These are phyloP conservation scores for Colletotrichum sublineola DNA, from an alignment of 2,329 filamentous ascomycete species.

Conservation along the genomic window DNA sequence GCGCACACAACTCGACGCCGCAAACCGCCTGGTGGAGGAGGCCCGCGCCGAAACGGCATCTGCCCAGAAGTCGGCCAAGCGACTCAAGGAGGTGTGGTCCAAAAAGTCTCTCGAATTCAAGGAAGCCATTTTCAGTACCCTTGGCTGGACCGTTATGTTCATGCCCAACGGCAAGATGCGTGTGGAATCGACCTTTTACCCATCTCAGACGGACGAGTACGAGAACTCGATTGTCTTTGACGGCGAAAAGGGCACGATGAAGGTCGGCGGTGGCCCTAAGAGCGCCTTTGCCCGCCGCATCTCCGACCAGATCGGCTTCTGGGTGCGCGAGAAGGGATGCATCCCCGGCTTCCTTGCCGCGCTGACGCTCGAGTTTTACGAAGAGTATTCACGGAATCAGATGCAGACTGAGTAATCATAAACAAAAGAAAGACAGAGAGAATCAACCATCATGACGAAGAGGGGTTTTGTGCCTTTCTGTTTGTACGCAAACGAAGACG, in stretches of 20 bases:
- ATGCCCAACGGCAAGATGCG: constrained; percentile 97
- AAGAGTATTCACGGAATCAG: constrained; percentile 66
- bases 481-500: neutral
- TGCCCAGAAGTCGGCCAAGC: constrained; percentile 84
- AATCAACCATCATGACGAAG: neutral
- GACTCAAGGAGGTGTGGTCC: constrained; percentile 93
- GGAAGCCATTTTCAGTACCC: constrained; percentile 89
- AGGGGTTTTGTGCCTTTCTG: neutral
- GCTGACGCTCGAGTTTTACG: constrained; percentile 92
- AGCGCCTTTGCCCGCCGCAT: constrained; percentile 90
- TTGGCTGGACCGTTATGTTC: constrained; percentile 96
- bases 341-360: constrained; percentile 95
- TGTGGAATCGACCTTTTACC: constrained; percentile 87
- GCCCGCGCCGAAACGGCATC: constrained; percentile 77
- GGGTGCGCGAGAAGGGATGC: constrained; percentile 93
- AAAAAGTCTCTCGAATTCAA: constrained; percentile 95
- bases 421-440: neutral
- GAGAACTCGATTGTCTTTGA: constrained; percentile 87
- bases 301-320: constrained; percentile 89
- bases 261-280: constrained; percentile 90
- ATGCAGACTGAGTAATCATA: constrained; percentile 18
- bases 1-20: constrained; percentile 79
- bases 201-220: constrained; percentile 76
- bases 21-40: constrained; percentile 81
- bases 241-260: constrained; percentile 96